A percentile compares a stretch with the other conserved stretches of the same genome.
Evolutionary conservation across 2,329 filamentous ascomycete species (phyloP).

Genomic region (Ceratocystis albifundus): DNA sequence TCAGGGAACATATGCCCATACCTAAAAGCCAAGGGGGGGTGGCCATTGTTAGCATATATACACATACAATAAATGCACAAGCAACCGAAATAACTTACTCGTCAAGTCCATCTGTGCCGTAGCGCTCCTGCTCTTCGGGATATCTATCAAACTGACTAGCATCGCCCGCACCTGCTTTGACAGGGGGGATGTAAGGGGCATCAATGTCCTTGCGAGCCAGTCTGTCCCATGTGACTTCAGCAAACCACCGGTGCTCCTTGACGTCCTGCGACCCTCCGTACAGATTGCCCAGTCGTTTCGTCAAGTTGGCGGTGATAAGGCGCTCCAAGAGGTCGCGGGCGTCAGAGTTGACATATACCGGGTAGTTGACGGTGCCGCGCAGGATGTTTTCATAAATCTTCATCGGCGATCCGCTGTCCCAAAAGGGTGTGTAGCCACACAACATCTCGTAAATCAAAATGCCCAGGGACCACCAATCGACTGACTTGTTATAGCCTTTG

Average conservation of each 20-base stretch:
- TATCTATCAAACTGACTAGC: constrained; percentile 97
- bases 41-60: constrained; percentile 8
- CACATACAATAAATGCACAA: too few relatives aligned
- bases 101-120: constrained; percentile 63
- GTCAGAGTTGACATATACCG: constrained; percentile 86
- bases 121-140: constrained; percentile 89
- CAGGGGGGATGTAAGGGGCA: constrained; percentile 91
- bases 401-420: constrained; percentile 94
- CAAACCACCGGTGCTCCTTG: constrained; percentile 92
- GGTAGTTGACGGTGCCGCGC: constrained; percentile 90
- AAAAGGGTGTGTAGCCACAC: constrained; percentile 97
- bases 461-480: constrained; percentile 98
- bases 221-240: constrained; percentile 95
- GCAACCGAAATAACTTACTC: constrained; percentile 53
- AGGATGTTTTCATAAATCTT: constrained; percentile 99
- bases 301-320: constrained; percentile 87
- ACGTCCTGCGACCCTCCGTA: constrained; percentile 85
- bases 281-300: constrained; percentile 87
- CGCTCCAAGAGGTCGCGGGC: constrained; percentile 86
- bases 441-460: constrained; percentile 99
- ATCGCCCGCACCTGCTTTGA: constrained; percentile 86
- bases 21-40: constrained; percentile 33
- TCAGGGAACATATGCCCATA: constrained; percentile 65
- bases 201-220: constrained; percentile 93
- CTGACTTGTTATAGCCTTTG: constrained; percentile 98